Evolutionary conservation across 2,329 filamentous ascomycete genomes (phyloP).

Genomic region (Penicillium griseofulvum): DNA sequence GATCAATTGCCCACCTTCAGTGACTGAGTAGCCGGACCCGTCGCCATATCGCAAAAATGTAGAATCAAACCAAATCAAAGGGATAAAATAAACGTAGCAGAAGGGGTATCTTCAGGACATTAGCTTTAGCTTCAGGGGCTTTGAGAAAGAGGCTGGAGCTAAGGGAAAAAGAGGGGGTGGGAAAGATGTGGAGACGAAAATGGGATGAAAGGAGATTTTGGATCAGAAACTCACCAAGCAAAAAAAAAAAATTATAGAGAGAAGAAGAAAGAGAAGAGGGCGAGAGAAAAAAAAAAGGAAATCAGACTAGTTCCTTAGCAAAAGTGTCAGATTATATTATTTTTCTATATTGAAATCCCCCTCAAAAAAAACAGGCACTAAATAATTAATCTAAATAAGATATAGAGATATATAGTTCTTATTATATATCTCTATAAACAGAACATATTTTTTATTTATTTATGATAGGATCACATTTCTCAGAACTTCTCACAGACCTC

Average conservation of each 20-base stretch:
- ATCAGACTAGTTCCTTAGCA: conserved; percentile 3
- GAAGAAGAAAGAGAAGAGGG: neutral
- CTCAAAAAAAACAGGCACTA: too few species aligned
- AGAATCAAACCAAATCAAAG: neutral
- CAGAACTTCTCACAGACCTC: conserved; percentile 1
- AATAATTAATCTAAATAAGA: too few species aligned
- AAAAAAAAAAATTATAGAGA: neutral
- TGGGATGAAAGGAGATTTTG: conserved; percentile 6
- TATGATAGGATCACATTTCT: conserved; percentile 4
- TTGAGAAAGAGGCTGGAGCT: conserved; percentile 14
- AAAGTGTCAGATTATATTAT: neutral
- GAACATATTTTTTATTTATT: neutral
- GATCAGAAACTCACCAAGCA: conserved; percentile 8
- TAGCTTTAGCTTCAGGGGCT: conserved; percentile 17
- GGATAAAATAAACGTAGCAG: neutral
- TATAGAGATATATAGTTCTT: too few species aligned
- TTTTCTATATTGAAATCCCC: too few species aligned
- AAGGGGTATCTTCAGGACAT: conserved; percentile 4
- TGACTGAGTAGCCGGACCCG: conserved; percentile 81
- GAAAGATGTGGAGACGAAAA: conserved; percentile 16
- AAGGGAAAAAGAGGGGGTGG: conserved; percentile 17
- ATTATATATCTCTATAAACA: neutral
- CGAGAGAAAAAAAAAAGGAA: neutral
- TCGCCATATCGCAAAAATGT: conserved; percentile 57
- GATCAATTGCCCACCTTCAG: conserved; percentile 67